phyloP scores from a whole-genome alignment of 257 asterid species.

The Nemophila menziesii region DNA sequence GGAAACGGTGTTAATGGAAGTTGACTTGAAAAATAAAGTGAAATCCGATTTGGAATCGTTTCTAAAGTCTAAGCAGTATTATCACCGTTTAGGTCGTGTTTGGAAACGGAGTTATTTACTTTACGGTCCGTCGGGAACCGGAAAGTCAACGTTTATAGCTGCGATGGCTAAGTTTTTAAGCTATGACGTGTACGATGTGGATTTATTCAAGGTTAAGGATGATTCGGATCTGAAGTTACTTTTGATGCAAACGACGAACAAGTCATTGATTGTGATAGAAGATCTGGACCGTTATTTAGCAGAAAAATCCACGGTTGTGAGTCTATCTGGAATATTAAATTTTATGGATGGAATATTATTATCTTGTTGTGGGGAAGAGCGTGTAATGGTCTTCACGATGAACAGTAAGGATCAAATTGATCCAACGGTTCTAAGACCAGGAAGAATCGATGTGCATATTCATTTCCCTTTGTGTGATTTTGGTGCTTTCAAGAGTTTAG shows the following conservation, averaged over 20 bases:
- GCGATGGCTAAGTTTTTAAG: conserved; percentile 62
- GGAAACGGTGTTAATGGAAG: conserved; percentile 75
- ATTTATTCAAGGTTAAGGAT: conserved; percentile 44
- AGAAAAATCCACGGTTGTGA: conserved; percentile 40
- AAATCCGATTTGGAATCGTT: conserved; percentile 67
- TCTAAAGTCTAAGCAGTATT: conserved; percentile 61
- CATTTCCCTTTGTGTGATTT: conserved; percentile 78
- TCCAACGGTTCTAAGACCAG: conserved; percentile 64
- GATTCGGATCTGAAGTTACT: conserved; percentile 66
- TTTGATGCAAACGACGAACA: conserved; percentile 56
- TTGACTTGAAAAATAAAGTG: conserved; percentile 66
- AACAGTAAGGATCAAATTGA: conserved; percentile 52
- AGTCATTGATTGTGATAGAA: conserved; percentile 60
- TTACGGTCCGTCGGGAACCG: conserved; percentile 79
- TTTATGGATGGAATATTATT: conserved; percentile 84
- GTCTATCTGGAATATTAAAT: conserved; percentile 55
- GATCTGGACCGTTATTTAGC: conserved; percentile 63
- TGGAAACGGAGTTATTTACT: conserved; percentile 84
- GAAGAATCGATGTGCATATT: conserved; percentile 71
- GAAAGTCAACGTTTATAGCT: conserved; percentile 69
- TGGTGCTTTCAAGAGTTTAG: conserved; percentile 52
- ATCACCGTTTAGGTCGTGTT: conserved; percentile 74
- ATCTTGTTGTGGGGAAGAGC: conserved; percentile 80
- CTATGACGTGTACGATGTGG: conserved; percentile 71
- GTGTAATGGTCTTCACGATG: conserved; percentile 71